Conservation (phyloP, 129 eudicot genomes). For the Deinandra increscens region DNA sequence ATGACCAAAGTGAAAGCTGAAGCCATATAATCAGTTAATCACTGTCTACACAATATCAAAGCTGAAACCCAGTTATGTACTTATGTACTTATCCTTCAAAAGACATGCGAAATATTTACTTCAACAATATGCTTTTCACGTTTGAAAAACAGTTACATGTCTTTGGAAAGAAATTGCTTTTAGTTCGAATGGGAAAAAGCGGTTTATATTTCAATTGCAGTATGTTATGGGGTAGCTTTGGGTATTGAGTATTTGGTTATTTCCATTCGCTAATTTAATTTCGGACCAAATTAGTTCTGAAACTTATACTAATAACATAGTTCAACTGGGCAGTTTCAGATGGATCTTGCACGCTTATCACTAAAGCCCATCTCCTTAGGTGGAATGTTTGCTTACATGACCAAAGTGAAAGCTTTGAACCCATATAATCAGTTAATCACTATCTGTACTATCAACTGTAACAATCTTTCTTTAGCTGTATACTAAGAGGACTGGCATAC, state of each 20-base stretch:
- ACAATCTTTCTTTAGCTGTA: background rate
- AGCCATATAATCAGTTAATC: constrained; percentile 1
- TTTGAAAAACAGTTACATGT: no score
- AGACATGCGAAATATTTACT: no score
- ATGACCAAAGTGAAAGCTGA: background rate
- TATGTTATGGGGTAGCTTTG: background rate
- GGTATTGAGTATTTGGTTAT: background rate
- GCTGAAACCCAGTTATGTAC: no score
- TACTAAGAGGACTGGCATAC: no score
- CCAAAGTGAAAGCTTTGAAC: background rate
- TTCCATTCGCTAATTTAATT: background rate
- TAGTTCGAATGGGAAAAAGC: no score
- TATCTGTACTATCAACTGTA: constrained; percentile 2
- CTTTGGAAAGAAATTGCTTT: no score
- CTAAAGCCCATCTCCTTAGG: background rate
- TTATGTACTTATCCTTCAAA: no score
- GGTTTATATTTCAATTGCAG: background rate
- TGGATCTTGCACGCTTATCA: constrained; percentile 15
- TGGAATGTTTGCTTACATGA: background rate
- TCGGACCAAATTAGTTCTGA: background rate
- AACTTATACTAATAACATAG: background rate
- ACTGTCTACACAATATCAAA: background rate
- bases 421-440: background rate
- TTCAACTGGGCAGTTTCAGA: constrained; percentile 9
- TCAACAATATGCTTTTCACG: no score